Percentiles rank a stretch among this genome's conserved stretches.
Evolutionary conservation across 768 basidiomycete genomes (phyloP).

Genomic region (Pleurotus sapidus): DNA sequence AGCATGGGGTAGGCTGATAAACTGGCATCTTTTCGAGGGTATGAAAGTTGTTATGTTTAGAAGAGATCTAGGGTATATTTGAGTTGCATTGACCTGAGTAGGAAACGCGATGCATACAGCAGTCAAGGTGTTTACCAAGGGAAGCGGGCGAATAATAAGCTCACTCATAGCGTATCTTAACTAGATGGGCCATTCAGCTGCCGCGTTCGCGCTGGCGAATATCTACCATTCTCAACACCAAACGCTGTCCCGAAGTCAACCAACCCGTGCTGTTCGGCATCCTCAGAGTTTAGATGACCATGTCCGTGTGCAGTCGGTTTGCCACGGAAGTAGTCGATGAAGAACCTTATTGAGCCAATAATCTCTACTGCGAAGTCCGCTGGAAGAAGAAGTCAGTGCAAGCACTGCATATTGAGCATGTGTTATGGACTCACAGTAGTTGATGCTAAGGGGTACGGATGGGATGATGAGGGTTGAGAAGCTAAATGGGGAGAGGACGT

Average conservation of each 20-base stretch:
- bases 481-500: constrained; percentile 18
- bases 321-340: constrained; percentile 38
- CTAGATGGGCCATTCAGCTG: not conserved
- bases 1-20: no score
- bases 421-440: constrained; percentile 22
- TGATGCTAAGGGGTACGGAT: constrained; percentile 23
- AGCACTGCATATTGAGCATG: not conserved
- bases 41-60: no score
- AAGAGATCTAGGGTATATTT: no score
- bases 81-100: no score
- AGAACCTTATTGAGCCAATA: constrained; percentile 57
- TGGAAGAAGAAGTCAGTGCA: constrained; percentile 14
- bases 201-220: not conserved
- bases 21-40: no score
- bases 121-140: no score
- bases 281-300: constrained; percentile 8
- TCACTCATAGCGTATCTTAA: no score
- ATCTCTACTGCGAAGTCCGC: constrained; percentile 73
- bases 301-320: constrained; percentile 22
- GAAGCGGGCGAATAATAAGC: no score
- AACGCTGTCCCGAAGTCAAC: constrained; percentile 36
- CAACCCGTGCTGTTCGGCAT: constrained; percentile 11
- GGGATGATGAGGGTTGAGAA: not conserved
- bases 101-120: no score
- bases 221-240: constrained; percentile 21